A percentile compares a stretch with the other conserved stretches of the same genome.
Conservation (phyloP, 192 early-diverging fungal genomes). For the Gigaspora rosea region DNA sequence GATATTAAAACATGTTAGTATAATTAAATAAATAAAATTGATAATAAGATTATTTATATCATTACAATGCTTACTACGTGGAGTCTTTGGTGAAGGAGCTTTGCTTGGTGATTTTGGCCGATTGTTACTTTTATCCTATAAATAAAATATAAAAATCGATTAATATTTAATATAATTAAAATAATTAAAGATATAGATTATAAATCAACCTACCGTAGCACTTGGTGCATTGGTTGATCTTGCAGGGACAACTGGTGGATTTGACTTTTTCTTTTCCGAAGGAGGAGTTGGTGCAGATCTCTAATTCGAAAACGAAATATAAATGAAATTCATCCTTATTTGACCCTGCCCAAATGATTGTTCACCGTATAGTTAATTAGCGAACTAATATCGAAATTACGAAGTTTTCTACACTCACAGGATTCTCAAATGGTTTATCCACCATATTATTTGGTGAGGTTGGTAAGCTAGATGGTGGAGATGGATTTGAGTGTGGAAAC, state of each 20-base stretch:
- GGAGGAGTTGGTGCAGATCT: constrained; percentile 26
- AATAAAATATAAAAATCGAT: background rate
- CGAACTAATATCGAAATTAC: background rate
- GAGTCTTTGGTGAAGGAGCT: background rate
- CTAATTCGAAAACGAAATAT: constrained; percentile 28
- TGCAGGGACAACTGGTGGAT: constrained; percentile 26
- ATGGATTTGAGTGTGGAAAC: constrained; percentile 34
- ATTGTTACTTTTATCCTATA: background rate
- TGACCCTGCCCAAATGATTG: constrained; percentile 18
- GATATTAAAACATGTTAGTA: background rate
- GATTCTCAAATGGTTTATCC: constrained; percentile 38
- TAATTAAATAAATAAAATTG: background rate
- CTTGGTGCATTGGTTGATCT: background rate
- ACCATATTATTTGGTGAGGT: background rate
- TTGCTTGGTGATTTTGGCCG: background rate
- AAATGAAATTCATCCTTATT: constrained; percentile 27
- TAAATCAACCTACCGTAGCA: background rate
- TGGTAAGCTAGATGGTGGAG: constrained; percentile 21
- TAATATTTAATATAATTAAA: background rate
- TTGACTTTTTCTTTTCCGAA: constrained; percentile 21
- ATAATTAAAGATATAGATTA: background rate
- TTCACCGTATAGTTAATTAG: constrained; percentile 9
- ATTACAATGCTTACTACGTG: constrained; percentile 12
- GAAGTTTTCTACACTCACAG: constrained; percentile 28
- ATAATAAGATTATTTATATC: background rate